Conservation (phyloP, 768 basidiomycete genomes). For the Hebeloma cylindrosporum region DNA sequence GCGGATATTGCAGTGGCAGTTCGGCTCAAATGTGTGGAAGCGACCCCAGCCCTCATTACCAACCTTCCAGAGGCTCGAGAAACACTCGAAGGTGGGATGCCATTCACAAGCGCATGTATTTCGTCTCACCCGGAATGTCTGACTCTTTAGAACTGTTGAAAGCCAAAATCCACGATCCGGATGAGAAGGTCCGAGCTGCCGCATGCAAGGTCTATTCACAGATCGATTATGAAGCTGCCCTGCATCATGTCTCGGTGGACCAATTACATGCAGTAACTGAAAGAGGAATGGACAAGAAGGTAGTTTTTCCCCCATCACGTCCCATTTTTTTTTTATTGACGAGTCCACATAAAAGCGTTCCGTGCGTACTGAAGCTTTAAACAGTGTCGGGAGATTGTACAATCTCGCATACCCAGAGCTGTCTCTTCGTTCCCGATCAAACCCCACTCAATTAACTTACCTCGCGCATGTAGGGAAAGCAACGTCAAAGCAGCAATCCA, state of each 20-base stretch:
- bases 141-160: constrained; percentile 49
- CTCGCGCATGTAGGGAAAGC: constrained; percentile 59
- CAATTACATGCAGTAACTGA: constrained; percentile 67
- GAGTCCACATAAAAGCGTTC: constrained; percentile 42
- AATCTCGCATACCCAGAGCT: constrained; percentile 86
- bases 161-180: constrained; percentile 77
- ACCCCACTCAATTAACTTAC: neutral
- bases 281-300: constrained; percentile 86
- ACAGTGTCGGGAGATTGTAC: constrained; percentile 75
- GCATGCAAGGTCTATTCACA: constrained; percentile 79
- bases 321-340: neutral
- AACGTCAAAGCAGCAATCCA: constrained; percentile 67
- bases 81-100: constrained; percentile 68
- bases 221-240: constrained; percentile 86
- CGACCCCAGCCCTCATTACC: constrained; percentile 56
- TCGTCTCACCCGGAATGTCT: neutral
- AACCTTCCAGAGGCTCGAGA: constrained; percentile 67
- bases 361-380: constrained; percentile 77
- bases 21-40: constrained; percentile 78
- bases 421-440: constrained; percentile 40
- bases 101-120: neutral
- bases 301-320: constrained; percentile 26
- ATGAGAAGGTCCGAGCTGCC: constrained; percentile 87
- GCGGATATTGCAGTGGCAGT: constrained; percentile 74
- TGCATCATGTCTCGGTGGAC: constrained; percentile 72